A percentile compares a stretch with the other conserved stretches of the same genome.
phyloP scores from a whole-genome alignment of 805 yeast genomes.

The Saccharomycopsis malanga region DNA sequence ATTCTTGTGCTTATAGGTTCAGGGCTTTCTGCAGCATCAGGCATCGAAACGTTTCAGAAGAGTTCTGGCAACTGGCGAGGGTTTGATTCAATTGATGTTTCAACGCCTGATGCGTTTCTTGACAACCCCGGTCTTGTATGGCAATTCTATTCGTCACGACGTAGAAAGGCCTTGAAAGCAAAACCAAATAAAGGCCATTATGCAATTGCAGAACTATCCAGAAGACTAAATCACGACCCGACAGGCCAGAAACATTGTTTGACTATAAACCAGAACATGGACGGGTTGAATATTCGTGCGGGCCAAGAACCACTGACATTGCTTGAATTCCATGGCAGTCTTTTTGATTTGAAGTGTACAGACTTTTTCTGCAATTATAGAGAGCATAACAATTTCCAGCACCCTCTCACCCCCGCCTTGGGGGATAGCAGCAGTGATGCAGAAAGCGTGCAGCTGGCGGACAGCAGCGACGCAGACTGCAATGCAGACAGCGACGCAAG shows the following conservation, averaged over 20 bases:
- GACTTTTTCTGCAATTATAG: slow-evolving; percentile 61
- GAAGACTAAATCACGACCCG: slow-evolving; percentile 23
- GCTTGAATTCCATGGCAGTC: slow-evolving; percentile 71
- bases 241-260: slow-evolving; percentile 35
- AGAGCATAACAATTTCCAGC: slow-evolving; percentile 43
- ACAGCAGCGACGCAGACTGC: slow-evolving; percentile 13
- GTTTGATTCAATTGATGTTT: slow-evolving; percentile 73
- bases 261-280: slow-evolving; percentile 79
- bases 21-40: slow-evolving; percentile 73
- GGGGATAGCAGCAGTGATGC: not conserved
- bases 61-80: slow-evolving; percentile 71
- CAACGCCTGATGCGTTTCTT: slow-evolving; percentile 87
- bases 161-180: slow-evolving; percentile 58
- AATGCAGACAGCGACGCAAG: slow-evolving; percentile 10
- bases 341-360: slow-evolving; percentile 70
- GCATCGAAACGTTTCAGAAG: slow-evolving; percentile 68
- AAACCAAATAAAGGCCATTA: slow-evolving; percentile 68
- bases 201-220: slow-evolving; percentile 59
- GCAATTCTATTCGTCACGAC: slow-evolving; percentile 75
- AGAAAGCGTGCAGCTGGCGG: slow-evolving; percentile 18
- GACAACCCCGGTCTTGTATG: slow-evolving; percentile 81
- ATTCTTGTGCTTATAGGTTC: slow-evolving; percentile 72
- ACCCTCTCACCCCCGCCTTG: slow-evolving; percentile 55
- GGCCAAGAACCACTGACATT: slow-evolving; percentile 48
- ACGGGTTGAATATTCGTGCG: slow-evolving; percentile 63